Percentiles rank a stretch among this genome's conserved stretches.
Evolutionary conservation across 2,329 filamentous ascomycete species (phyloP).

Genomic region (Alternaria gaisen): DNA sequence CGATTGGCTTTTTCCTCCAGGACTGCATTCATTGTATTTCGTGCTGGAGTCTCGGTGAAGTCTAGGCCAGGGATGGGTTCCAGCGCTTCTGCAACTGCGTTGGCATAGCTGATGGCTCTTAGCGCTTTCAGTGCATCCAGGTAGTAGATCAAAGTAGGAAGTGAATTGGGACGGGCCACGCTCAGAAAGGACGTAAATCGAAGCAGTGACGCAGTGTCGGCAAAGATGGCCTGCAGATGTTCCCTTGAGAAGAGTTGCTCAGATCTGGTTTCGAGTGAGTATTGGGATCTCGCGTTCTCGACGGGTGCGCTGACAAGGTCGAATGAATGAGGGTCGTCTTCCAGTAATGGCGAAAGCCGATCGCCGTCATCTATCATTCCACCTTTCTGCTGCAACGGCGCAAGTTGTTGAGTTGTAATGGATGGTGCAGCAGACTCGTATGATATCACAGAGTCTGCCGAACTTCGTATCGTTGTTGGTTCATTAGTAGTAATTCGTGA

Average conservation of each 20-base stretch:
- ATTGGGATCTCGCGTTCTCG: constrained; percentile 43
- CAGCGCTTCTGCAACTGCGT: constrained; percentile 70
- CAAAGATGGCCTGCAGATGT: constrained; percentile 72
- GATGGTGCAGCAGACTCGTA: constrained; percentile 48
- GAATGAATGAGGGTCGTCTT: constrained; percentile 63
- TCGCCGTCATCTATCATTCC: constrained; percentile 53
- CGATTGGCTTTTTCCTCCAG: constrained; percentile 70
- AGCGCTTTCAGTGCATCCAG: constrained; percentile 75
- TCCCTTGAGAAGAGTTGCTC: constrained; percentile 72
- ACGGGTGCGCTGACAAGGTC: constrained; percentile 60
- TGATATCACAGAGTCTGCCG: constrained; percentile 48
- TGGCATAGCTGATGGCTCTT: constrained; percentile 74
- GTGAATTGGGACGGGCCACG: constrained; percentile 66
- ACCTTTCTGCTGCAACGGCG: constrained; percentile 56
- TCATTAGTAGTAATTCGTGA: constrained; percentile 29
- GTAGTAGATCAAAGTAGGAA: constrained; percentile 75
- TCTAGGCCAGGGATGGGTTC: constrained; percentile 64
- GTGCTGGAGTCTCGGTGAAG: constrained; percentile 63
- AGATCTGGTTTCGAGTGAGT: constrained; percentile 70
- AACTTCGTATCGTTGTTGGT: constrained; percentile 41
- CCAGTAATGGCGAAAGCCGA: constrained; percentile 58
- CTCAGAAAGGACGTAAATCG: constrained; percentile 74
- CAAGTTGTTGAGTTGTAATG: constrained; percentile 43
- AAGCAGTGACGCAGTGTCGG: constrained; percentile 68
- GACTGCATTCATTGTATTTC: constrained; percentile 64